Evolutionary conservation across 306 rosid genomes (phyloP).

Genomic region (Inga oerstediana): DNA sequence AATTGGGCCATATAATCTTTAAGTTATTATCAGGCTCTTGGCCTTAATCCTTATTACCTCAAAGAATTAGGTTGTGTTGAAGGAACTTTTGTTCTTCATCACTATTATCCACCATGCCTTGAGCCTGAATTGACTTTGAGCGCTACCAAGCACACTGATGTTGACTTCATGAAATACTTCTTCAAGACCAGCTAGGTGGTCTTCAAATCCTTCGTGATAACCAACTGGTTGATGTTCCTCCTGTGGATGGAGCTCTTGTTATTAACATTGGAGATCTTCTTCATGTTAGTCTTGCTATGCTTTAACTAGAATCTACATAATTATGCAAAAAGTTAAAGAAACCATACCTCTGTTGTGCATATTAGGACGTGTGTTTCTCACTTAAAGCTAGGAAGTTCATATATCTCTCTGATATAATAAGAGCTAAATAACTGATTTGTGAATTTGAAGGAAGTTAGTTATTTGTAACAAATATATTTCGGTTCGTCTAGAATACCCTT

Average conservation of each 20-base stretch:
- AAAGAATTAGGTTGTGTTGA: slow-evolving; percentile 41
- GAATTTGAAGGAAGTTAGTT: too few species aligned
- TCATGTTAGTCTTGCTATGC: slow-evolving; percentile 30
- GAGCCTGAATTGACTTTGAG: slow-evolving; percentile 55
- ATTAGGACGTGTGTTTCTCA: not conserved
- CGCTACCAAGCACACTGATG: slow-evolving; percentile 45
- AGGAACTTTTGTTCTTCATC: slow-evolving; percentile 34
- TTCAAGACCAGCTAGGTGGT: slow-evolving; percentile 57
- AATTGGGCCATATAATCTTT: slow-evolving; percentile 37
- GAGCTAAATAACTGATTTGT: too few species aligned
- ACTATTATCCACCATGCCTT: slow-evolving; percentile 55
- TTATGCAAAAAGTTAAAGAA: not conserved
- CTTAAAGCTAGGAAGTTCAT: not conserved
- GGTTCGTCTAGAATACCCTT: too few species aligned
- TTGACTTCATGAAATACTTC: slow-evolving; percentile 45
- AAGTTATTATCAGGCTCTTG: slow-evolving; percentile 56
- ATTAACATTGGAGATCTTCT: slow-evolving; percentile 54
- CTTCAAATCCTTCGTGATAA: slow-evolving; percentile 48
- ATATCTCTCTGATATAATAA: too few species aligned
- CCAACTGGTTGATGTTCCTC: slow-evolving; percentile 47
- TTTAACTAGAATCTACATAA: not conserved
- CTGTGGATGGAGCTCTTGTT: slow-evolving; percentile 45
- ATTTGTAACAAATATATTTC: too few species aligned
- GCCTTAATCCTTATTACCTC: slow-evolving; percentile 41
- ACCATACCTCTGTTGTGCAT: not conserved